A percentile compares a stretch with the other conserved stretches of the same genome.
Evolutionary conservation across 306 rosid species (phyloP).

Genomic region (Crataegus laevigata): DNA sequence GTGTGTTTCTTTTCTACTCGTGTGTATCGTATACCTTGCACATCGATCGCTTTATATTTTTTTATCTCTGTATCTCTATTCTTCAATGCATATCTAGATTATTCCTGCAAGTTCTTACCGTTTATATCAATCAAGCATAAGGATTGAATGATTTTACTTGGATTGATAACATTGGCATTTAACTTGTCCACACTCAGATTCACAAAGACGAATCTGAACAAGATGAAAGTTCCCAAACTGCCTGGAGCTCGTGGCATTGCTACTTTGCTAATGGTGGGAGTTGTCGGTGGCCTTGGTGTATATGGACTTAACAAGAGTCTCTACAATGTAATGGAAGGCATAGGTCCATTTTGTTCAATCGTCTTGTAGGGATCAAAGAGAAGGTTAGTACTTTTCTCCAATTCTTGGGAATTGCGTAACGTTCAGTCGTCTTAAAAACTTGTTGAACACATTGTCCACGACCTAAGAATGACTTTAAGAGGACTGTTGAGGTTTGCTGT

Average conservation of each 20-base stretch:
- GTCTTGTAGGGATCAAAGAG: slow-evolving; percentile 62
- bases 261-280: slow-evolving; percentile 42
- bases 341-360: slow-evolving; percentile 80
- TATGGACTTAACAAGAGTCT: slow-evolving; percentile 64
- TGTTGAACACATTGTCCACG: neutral
- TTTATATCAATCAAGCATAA: neutral
- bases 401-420: neutral
- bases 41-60: neutral
- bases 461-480: neutral
- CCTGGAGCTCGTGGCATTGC: slow-evolving; percentile 53
- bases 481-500: neutral
- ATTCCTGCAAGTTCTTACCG: neutral
- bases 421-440: neutral
- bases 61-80: neutral
- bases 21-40: neutral
- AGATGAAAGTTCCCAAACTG: slow-evolving; percentile 33
- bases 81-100: neutral
- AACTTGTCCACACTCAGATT: neutral
- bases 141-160: neutral
- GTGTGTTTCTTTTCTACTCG: neutral
- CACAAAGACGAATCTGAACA: slow-evolving; percentile 31
- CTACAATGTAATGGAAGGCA: slow-evolving; percentile 93
- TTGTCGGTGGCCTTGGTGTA: slow-evolving; percentile 52
- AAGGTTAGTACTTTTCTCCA: slow-evolving; percentile 36
- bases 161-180: neutral